These are phyloP conservation scores for Talaromyces sp. DNA, from an alignment of 2,329 filamentous ascomycete genomes.

Conservation along the genomic window DNA sequence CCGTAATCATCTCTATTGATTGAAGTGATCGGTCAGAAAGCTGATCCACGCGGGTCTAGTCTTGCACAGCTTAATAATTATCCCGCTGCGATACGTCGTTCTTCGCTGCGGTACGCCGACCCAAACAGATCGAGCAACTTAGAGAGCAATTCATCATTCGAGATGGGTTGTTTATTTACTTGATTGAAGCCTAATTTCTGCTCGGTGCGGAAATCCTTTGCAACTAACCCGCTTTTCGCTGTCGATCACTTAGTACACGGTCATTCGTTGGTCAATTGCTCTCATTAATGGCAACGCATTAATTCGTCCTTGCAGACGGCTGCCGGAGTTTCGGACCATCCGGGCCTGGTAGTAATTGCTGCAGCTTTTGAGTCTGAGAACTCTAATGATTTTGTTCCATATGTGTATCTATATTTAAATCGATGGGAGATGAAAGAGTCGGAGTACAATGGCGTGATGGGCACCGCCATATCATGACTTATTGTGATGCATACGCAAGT, in stretches of 20 bases:
- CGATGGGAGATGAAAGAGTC: not conserved
- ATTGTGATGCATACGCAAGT: not conserved
- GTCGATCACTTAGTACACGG: not conserved
- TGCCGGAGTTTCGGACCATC: not conserved
- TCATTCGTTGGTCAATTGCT: not conserved
- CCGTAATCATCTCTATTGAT: not conserved
- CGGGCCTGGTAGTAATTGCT: not conserved
- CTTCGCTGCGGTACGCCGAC: not conserved
- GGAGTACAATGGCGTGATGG: not conserved
- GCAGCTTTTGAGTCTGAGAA: not conserved
- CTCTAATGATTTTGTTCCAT: not conserved
- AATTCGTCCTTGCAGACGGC: not conserved
- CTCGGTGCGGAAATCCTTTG: not conserved
- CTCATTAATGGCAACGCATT: too few species aligned
- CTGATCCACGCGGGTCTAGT: not conserved
- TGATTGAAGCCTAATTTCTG: not conserved
- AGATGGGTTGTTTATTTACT: not conserved
- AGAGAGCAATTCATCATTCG: not conserved
- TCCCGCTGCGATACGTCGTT: not conserved
- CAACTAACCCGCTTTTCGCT: not conserved
- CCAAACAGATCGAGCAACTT: too few species aligned
- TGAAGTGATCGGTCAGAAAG: not conserved
- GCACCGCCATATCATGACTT: not conserved
- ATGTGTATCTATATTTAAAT: not conserved
- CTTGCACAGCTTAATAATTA: not conserved